Evolutionary conservation across 23 red algal genomes (phyloP), one percentile per base, ranked within the genome.

Genomic region (Rhodosorus marinus): DNA sequence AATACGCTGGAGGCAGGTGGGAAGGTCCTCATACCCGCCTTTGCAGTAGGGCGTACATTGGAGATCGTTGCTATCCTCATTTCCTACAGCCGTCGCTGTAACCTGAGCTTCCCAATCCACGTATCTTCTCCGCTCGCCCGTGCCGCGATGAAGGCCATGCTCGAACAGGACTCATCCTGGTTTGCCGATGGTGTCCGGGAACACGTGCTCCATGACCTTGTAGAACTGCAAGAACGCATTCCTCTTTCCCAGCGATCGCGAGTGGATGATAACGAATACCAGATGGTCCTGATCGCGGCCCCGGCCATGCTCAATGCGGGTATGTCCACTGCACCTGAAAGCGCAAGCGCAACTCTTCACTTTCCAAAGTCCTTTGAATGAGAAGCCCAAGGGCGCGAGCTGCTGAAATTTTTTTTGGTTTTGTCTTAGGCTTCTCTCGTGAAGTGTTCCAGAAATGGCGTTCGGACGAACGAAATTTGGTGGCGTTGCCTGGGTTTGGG

Each of bases 1-100:
- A 25, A 20, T 5, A 40, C 72, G 6, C 11, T 90, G 5, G 5
- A 33, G 3, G 53, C 51, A n/a, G 72, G 67, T 14, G 82, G 82
- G 29, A 90, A 90, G 60, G 72, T 79, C 11, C 64, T 90, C 9
- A 51, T 90, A 2, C 67, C 82, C 0, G 68, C 80, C 51, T 36
- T 70, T 17, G 82, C 82, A 22, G 38, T 90, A 26, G 82, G 82
- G 20, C 59, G 56, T 8, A 50, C 48, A 3, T 73, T 79, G 4
- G 62, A 63, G 17, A 55, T 90, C 20, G 62, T 74, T 49, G 54
- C 60, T 3, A 43, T 72, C 52, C 45, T 90, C 4, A 26, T 24
- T 26, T 22, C 47, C 22, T 22, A 22, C 4, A 26, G 22, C 47
- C 2, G 6, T 1, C 22, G 47, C 1, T 20, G 47, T 22, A 26